Conservation (phyloP, 2,329 filamentous ascomycete genomes). For the Coniochaeta sp. region DNA sequence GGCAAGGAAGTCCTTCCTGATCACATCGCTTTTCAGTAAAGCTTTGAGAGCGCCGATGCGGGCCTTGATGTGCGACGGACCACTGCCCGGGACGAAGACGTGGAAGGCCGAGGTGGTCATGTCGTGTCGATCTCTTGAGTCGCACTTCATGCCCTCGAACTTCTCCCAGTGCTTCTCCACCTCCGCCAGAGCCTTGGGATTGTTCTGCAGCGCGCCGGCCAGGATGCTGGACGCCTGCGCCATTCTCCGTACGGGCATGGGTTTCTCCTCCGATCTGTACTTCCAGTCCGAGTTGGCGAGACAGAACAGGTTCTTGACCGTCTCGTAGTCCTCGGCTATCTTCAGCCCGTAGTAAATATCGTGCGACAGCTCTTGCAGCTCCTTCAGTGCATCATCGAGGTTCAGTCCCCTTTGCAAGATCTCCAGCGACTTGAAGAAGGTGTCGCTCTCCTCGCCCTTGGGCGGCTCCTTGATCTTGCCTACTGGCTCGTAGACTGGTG, state of each 20-base stretch:
- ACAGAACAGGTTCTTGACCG: conserved; percentile 49
- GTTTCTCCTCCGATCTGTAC: conserved; percentile 11
- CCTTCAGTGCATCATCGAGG: conserved; percentile 46
- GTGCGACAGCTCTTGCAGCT: conserved; percentile 57
- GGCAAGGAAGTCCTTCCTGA: conserved; percentile 49
- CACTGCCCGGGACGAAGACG: conserved; percentile 24
- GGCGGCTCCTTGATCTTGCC: conserved; percentile 51
- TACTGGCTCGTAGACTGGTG: conserved; percentile 49
- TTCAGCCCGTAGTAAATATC: conserved; percentile 65
- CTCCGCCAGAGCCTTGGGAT: conserved; percentile 50
- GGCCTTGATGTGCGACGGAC: conserved; percentile 21
- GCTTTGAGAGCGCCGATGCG: conserved; percentile 46
- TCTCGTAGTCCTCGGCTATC: conserved; percentile 48
- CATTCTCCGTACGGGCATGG: conserved; percentile 24
- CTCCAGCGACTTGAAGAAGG: conserved; percentile 40
- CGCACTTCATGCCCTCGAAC: conserved; percentile 32
- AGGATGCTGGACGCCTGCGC: conserved; percentile 51
- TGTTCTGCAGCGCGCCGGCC: conserved; percentile 55
- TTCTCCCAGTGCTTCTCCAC: conserved; percentile 40
- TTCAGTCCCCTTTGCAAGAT: conserved; percentile 38
- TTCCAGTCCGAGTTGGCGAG: conserved; percentile 34
- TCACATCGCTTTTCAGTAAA: conserved; percentile 44
- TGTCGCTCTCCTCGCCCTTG: conserved; percentile 26
- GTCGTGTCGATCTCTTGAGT: conserved; percentile 9
- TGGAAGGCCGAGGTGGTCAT: conserved; percentile 35